Conservation (phyloP, 176 grass and related monocot genomes). For the Eleusine indica region DNA sequence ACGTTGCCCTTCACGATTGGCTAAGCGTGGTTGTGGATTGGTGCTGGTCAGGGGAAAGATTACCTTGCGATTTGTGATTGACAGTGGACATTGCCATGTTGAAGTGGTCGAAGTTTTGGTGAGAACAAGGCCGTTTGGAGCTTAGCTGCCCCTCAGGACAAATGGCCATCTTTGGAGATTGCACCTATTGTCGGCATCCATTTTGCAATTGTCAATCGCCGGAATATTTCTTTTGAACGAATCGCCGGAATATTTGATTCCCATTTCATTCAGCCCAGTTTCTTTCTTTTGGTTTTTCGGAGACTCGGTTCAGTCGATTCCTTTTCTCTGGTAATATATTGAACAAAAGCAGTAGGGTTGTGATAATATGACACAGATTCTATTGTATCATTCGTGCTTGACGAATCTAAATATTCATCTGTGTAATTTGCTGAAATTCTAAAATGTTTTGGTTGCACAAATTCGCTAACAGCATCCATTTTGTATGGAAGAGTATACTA, state of each 20-base stretch:
- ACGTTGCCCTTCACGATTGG: not conserved
- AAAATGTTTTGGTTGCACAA: not conserved
- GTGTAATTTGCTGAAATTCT: not conserved
- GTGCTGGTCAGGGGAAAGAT: not conserved
- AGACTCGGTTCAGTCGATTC: too few species aligned
- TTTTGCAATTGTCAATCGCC: slow-evolving; percentile 16
- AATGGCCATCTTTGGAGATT: slow-evolving; percentile 52
- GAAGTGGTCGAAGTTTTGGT: not conserved
- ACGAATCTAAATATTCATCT: not conserved
- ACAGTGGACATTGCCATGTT: not conserved
- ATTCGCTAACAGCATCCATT: not conserved
- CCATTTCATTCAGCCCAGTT: not conserved
- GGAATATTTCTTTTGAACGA: not conserved
- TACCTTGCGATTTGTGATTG: slow-evolving; percentile 3
- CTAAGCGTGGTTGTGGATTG: not conserved
- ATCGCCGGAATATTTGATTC: not conserved
- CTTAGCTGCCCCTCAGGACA: slow-evolving; percentile 22
- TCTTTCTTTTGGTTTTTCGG: too few species aligned
- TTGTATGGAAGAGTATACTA: too few species aligned
- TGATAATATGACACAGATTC: not conserved
- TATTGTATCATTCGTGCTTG: not conserved
- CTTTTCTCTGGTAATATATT: not conserved
- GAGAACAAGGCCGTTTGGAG: slow-evolving; percentile 18
- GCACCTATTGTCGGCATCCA: slow-evolving; percentile 16
- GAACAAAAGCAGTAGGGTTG: not conserved